Base-by-base conservation (phyloP, 2,329 filamentous ascomycete genomes). In the Amesomyces nigricolor region DNA sequence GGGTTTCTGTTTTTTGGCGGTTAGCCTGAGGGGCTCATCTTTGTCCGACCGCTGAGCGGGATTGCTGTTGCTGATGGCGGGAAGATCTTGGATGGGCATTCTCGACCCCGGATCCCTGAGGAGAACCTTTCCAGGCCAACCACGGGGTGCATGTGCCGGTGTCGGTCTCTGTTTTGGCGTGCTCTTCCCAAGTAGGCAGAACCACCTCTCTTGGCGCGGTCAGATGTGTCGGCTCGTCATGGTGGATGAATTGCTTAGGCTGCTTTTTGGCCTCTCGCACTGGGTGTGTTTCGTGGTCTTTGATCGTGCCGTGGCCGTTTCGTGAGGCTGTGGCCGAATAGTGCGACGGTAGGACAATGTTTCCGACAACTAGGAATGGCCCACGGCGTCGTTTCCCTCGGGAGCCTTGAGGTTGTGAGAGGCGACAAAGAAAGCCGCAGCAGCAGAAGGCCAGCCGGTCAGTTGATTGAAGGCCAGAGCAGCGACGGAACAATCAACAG, bases 331-430 rank as follows among this genome's bases (percentile, higher is more conserved):
- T 48, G 30, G 8, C 35, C 10, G 26, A 43, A 40, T 14, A 19
- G 19, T 42, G n/a, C 17, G 47, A 37, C 22, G 49, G 35, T 17
- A 40, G 22, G 52, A 43, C 56, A 53, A 44, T n/a, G 29, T 26
- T 45, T 37, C 26, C n/a, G 7, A 10, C 17, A 19, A 30, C 49
- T 38, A 22, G 44, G 53, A 30, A 29, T 37, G n/a, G 47, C 53
- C 45, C 55, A 54, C 32, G 42, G 17, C 46, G 22, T 26, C 22
- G 22, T 26, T 42, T 32, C 19, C 42, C 54, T 55, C 60, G 60
- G 54, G 22, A 26, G 51, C 60, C 60, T 60, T 57, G 56, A 62
- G 29, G 54, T 53, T 57, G 62, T 58, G 62, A 61, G 40, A 53
- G 54, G 51, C 51, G 51, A 26, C 47, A 56, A 42, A 43, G 26